Evolutionary conservation across 2,329 filamentous ascomycete species (phyloP).

Genomic region (Dactylellina cionopaga): DNA sequence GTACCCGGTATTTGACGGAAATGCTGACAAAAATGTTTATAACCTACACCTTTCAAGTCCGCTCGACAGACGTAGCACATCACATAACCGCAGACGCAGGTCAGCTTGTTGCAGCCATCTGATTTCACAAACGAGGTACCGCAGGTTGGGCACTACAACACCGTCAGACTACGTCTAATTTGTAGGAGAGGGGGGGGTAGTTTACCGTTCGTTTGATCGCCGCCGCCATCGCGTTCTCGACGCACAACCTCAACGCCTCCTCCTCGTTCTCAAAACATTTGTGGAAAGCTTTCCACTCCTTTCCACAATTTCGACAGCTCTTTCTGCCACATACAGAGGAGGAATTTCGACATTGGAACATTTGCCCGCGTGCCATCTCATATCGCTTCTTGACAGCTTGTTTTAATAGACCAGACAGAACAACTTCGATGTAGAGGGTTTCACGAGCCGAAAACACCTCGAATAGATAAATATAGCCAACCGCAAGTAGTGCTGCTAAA

Average conservation of each 20-base stretch:
- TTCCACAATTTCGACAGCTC: conserved; percentile 84
- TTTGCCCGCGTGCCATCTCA: conserved; percentile 75
- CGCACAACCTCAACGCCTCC: conserved; percentile 82
- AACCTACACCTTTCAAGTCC: conserved; percentile 77
- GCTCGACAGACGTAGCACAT: conserved; percentile 98
- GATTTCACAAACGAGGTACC: conserved; percentile 92
- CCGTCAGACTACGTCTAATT: neutral
- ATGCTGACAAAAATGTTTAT: conserved; percentile 95
- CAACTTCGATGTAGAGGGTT: conserved; percentile 25
- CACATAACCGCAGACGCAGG: conserved; percentile 92
- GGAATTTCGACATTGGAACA: conserved; percentile 79
- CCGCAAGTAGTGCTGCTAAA: neutral
- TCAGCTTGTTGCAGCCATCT: conserved; percentile 94
- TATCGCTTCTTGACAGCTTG: conserved; percentile 66
- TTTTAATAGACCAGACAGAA: conserved; percentile 3
- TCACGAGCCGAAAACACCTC: conserved; percentile 20
- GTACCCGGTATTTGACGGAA: conserved; percentile 83
- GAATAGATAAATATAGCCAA: conserved; percentile 41
- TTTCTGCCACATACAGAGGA: conserved; percentile 68
- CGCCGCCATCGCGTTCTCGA: conserved; percentile 91
- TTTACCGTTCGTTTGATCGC: conserved; percentile 80
- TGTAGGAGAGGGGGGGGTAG: neutral
- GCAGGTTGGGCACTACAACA: conserved; percentile 82
- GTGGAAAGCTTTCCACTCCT: conserved; percentile 87
- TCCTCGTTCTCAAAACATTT: conserved; percentile 86